Evolutionary conservation across 345 rosid genomes (phyloP), one percentile per base, ranked within the genome.

Genomic region (Eucalyptus microcorys): DNA sequence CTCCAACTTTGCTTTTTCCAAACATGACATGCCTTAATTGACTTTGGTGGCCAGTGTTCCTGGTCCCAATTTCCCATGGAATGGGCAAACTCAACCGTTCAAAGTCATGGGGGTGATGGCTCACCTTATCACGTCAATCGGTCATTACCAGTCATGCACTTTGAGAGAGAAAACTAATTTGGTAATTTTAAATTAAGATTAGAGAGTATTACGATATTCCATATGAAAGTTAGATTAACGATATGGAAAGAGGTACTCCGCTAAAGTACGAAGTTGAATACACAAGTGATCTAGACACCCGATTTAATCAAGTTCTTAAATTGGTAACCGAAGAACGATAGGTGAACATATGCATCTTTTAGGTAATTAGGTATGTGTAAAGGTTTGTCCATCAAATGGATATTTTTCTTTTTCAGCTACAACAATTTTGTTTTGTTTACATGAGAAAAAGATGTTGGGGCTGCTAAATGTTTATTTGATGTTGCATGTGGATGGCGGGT

Each of bases 311-410:
- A 37, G 26, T 71, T 24, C 45, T 3, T 37, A 19, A 37, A 76
- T 37, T 76, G 1, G 8, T 37, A 21, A 2, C 45, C 2, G 7
- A 40, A 0, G 47, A 76, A 21, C 0, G 8, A 21, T 37, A 5
- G 7, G 45, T 19, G 47, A 21, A 19, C 45, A 10, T 37, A 3
- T 3, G 27, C 7, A 21, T 76, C 14, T 2, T 34, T 71, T 8
- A 3, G 81, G 81, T 34, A 3, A 19, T 71, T 22, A 22, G 4
- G 13, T 5, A 34, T 0, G 43, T 71, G 22, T 9, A 71, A 42
- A 19, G 24, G 43, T 71, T 22, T 52, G 43, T 37, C 26, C 43
- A 10, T 37, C 7, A 37, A 71, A 64, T 64, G 21, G 10, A 37
- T 34, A 37, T 71, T 34, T 37, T 34, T 37, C 14, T 17, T 34